Evolutionary conservation across 805 yeast species (phyloP), one percentile per base, ranked within the genome.

Genomic region (Saturnispora ahearnii): DNA sequence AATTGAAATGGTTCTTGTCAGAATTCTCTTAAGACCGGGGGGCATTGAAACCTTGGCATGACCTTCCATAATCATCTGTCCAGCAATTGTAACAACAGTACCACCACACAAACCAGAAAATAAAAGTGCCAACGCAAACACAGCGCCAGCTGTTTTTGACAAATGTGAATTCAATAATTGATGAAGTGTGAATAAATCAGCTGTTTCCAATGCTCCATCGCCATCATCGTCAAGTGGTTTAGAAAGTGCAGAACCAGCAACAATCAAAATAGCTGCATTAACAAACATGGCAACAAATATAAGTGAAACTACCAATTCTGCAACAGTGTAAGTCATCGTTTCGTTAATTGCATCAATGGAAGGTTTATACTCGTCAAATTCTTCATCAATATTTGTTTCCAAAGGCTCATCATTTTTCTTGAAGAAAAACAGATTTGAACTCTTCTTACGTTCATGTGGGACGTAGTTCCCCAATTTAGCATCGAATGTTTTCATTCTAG

Each of bases 41-140:
- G 85, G 79, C 53, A 88, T 74, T 6, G 84, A 71, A 85, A 95
- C 86, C 53, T 77, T 72, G 26, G 87, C 72, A 59, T 88, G 90
- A 1, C 97, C 97, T 64, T 89, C 96, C 59, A 87, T 81, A 8
- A 89, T 95, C 80, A 87, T 87, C 63, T 89, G 96, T 34, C 96
- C 96, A 2, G 96, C 90, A 59, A 90, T 74, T 0, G 96, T 90
- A 62, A 96, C 89, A 18, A 89, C 95, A 37, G 91, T 86, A 40
- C 96, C 96, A 2, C 96, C 96, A 59, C 93, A 83, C 61, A 89
- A 91, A n/a, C 97, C 97, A 12, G 91, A 82, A 62, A 86, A 89
- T 43, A 89, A 70, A 66, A 89, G 76, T 1, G 96, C 96, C 45
- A 88, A 66, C 0, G 96, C 96, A 71, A 90, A 89, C 0, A 89